A percentile compares a stretch with the other conserved stretches of the same genome.
Conservation (phyloP, 73 alveolate genomes). For the Uronychia binucleata region DNA sequence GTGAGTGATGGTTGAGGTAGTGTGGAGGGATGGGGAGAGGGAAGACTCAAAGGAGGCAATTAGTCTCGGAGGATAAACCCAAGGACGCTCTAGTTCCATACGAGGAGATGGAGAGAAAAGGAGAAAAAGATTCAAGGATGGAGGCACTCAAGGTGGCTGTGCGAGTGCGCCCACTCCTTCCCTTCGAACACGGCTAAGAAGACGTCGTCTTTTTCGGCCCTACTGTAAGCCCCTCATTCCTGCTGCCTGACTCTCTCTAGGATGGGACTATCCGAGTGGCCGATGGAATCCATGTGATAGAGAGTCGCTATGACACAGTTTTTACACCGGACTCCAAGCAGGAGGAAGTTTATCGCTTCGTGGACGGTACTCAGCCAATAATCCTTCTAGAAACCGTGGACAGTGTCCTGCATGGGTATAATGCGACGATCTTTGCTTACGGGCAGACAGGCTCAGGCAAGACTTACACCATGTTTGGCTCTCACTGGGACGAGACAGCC, state of each 20-base stretch:
- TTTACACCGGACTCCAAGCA: neutral
- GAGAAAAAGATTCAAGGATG: neutral
- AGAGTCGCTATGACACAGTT: neutral
- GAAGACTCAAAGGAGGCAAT: too few species aligned
- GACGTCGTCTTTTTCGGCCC: neutral
- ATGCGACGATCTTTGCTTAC: conserved; percentile 59
- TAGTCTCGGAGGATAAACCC: too few species aligned
- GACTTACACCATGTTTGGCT: conserved; percentile 48
- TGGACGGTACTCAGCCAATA: conserved; percentile 1
- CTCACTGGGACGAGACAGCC: neutral
- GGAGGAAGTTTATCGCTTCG: neutral
- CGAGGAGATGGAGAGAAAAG: neutral
- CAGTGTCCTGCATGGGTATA: conserved; percentile 57
- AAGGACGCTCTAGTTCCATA: neutral
- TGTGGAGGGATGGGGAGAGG: too few species aligned
- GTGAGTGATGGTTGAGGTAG: too few species aligned
- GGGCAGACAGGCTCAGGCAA: conserved; percentile 52
- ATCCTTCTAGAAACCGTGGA: neutral
- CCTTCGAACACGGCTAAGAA: conserved; percentile 60
- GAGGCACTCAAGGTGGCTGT: conserved; percentile 59
- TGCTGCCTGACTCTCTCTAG: neutral
- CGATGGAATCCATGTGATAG: neutral
- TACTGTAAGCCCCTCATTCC: neutral
- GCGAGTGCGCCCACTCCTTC: conserved; percentile 70
- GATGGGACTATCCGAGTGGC: neutral